A percentile compares a stretch with the other conserved stretches of the same genome.
Evolutionary conservation across 257 asterid genomes (phyloP).

Genomic region (Datura wrightii): DNA sequence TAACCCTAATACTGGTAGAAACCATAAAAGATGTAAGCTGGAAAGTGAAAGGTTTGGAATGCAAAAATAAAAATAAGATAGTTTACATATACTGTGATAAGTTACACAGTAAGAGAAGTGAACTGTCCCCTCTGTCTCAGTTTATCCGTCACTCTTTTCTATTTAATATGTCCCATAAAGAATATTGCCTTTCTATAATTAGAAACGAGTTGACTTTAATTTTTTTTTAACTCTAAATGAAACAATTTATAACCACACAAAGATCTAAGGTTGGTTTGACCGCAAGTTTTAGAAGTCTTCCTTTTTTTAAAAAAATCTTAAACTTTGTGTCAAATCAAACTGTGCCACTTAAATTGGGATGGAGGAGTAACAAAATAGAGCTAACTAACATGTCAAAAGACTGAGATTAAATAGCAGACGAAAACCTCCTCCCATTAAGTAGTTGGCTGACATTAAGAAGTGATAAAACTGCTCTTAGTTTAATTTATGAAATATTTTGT

Average conservation of each 20-base stretch:
- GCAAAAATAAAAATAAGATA: not conserved
- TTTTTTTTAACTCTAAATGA: too few species aligned
- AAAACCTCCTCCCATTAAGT: not conserved
- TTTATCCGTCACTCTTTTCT: too few species aligned
- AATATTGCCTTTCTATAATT: too few species aligned
- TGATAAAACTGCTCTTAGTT: not conserved
- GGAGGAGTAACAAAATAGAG: too few species aligned
- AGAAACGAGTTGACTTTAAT: too few species aligned
- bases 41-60: not conserved
- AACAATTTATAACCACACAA: too few species aligned
- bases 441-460: not conserved
- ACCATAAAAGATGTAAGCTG: not conserved
- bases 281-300: too few species aligned
- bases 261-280: too few species aligned
- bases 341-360: too few species aligned
- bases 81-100: not conserved
- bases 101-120: not conserved
- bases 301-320: too few species aligned
- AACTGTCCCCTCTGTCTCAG: not conserved
- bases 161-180: too few species aligned
- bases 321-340: too few species aligned
- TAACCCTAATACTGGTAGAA: not conserved
- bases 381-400: not conserved
- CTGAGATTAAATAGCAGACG: not conserved
- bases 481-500: not conserved